A percentile compares a stretch with the other conserved stretches of the same genome.
Conservation (phyloP, 2,329 filamentous ascomycete genomes). For the Hypoxylon sp. region DNA sequence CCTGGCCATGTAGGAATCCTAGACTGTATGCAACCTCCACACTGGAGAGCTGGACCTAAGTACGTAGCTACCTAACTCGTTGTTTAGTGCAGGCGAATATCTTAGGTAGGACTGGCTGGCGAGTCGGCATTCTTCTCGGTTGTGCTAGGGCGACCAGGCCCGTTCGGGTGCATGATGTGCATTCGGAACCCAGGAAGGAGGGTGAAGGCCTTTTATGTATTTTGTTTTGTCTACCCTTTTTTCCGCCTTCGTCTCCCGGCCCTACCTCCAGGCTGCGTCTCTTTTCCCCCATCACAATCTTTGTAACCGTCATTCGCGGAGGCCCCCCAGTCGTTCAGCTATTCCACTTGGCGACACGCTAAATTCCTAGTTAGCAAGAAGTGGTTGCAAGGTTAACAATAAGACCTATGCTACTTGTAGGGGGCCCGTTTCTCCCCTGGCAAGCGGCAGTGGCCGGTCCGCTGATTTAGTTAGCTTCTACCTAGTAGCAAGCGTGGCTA, state of each 20-base stretch:
- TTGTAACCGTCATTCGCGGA: constrained; percentile 21
- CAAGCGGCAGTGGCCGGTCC: constrained; percentile 43
- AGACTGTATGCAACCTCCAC: constrained; percentile 48
- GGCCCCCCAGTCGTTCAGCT: constrained; percentile 27
- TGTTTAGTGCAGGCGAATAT: constrained; percentile 38
- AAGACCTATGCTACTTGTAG: constrained; percentile 37
- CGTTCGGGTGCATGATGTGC: constrained; percentile 47
- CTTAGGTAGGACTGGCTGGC: constrained; percentile 42
- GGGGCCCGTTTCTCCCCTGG: constrained; percentile 29
- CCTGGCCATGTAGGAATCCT: constrained; percentile 43
- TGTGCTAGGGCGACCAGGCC: constrained; percentile 42
- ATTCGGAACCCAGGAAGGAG: constrained; percentile 42
- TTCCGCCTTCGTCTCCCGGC: constrained; percentile 14
- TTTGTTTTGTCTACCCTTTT: constrained; percentile 1
- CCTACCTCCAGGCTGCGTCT: constrained; percentile 17
- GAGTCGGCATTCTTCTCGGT: constrained; percentile 46
- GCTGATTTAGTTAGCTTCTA: constrained; percentile 39
- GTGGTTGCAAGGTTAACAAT: constrained; percentile 32
- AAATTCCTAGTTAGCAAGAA: constrained; percentile 25
- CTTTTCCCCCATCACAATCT: constrained; percentile 20
- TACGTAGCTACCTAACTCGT: constrained; percentile 33
- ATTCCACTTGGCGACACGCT: constrained; percentile 31
- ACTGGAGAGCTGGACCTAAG: constrained; percentile 45
- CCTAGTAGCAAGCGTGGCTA: constrained; percentile 41
- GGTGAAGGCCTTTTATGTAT: constrained; percentile 17